Base-by-base conservation (phyloP, 768 basidiomycete genomes). In the Kwoniella dejecticola region DNA sequence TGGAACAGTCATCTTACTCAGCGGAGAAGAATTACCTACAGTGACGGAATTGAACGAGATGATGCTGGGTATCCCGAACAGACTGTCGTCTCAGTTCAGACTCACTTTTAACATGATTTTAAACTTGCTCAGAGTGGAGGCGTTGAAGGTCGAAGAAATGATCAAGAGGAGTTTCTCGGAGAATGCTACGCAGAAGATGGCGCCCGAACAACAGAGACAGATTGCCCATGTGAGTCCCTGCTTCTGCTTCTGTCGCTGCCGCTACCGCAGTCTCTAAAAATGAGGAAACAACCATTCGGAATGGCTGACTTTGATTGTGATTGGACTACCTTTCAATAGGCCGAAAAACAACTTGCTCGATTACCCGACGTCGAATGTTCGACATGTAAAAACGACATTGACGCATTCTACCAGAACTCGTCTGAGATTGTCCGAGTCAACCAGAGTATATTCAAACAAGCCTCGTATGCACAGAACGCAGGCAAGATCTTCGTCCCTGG, bases 31-130 rank as follows among this genome's bases (percentile, higher is more conserved):
- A 27, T 77, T 96, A 10, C 95, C 96, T 19, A 91, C 96, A 74
- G 94, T 87, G 84, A 80, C 82, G 12, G 85, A 84, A 1, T 81
- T 99, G 48, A 84, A 83, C 49, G 87, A 85, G 19, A 96, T 97
- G 94, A 92, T 99, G 80, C 85, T 95, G 17, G 96, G 96, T n/a
- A 86, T 82, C 31, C 91, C 96, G 1, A 89, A 89, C 57, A 93
- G 93, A 77, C 84, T 99, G 17, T 86, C 88, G 47, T 98, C 95
- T 0, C 96, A 98, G 74, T 99, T 99, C 82, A 84, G 96, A 56
- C 83, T 99, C 65, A 99, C 96, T 1, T 99, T 98, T 80, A 98
- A 97, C 78, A 98, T 99, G 96, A 98, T 99, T 63, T 80, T 99
- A 62, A 99, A 99, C 75, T 81, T 99, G 38, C 84, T 99, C 10